phyloP scores from a whole-genome alignment of 2,329 filamentous ascomycete genomes.

The Metarhizium anisopliae region DNA sequence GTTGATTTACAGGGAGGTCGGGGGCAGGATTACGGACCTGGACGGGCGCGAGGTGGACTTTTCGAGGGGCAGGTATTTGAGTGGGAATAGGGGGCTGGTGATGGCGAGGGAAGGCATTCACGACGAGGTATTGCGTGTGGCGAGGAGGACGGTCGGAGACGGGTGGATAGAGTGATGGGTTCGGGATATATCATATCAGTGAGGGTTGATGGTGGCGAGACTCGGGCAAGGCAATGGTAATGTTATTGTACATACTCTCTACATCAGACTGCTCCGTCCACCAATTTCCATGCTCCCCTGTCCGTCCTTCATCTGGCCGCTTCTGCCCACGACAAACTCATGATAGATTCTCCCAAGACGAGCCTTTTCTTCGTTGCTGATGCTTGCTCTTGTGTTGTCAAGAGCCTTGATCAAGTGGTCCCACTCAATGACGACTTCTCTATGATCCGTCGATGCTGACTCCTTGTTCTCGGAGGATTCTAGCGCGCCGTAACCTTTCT shows the following conservation, averaged over 20 bases:
- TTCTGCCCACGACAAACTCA: constrained; percentile 87
- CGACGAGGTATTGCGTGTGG: constrained; percentile 24
- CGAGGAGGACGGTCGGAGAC: constrained; percentile 10
- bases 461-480: constrained; percentile 12
- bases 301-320: constrained; percentile 90
- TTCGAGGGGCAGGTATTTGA: constrained; percentile 23
- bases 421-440: constrained; percentile 77
- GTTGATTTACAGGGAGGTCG: constrained; percentile 46
- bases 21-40: constrained; percentile 43
- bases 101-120: constrained; percentile 36
- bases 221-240: background rate
- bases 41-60: constrained; percentile 27
- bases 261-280: constrained; percentile 91
- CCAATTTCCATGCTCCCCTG: constrained; percentile 89
- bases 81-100: constrained; percentile 24
- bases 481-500: constrained; percentile 14
- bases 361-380: constrained; percentile 66
- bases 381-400: constrained; percentile 69
- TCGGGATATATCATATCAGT: no score
- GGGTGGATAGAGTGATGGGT: background rate
- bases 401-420: constrained; percentile 73
- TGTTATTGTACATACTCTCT: constrained; percentile 7
- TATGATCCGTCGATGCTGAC: constrained; percentile 26
- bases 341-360: constrained; percentile 74
- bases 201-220: no score